These are phyloP conservation scores for Marchantia polymorpha DNA, from an alignment of 225 moss, liverwort and hornwort species.

Conservation along the genomic window DNA sequence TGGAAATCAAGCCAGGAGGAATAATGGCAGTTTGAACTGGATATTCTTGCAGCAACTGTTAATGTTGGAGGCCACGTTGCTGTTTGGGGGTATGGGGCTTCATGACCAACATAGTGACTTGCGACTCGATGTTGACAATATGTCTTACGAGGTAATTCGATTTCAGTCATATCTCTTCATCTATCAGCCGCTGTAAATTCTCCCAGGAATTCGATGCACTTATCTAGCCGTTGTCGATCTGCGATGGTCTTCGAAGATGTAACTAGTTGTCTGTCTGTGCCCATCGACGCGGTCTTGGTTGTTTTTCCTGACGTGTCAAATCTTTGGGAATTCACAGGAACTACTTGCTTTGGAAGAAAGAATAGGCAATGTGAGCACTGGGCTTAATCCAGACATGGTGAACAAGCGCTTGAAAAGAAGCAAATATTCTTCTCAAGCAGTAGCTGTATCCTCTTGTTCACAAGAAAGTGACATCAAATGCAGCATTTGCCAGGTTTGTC, in stretches of 20 bases:
- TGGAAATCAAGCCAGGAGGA: neutral
- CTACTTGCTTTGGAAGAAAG: constrained; percentile 87
- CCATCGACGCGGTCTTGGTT: neutral
- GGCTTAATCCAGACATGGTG: constrained; percentile 55
- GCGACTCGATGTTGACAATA: constrained; percentile 83
- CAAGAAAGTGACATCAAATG: constrained; percentile 84
- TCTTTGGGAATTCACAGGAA: constrained; percentile 46
- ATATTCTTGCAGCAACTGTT: constrained; percentile 64
- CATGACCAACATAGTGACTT: constrained; percentile 89
- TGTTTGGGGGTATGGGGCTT: constrained; percentile 88
- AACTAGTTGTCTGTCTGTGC: neutral
- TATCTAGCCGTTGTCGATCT: neutral
- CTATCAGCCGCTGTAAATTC: too few species aligned
- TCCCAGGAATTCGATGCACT: too few species aligned
- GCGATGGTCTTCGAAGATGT: neutral
- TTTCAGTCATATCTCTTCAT: too few species aligned
- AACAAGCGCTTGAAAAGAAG: constrained; percentile 60
- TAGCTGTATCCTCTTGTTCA: constrained; percentile 52
- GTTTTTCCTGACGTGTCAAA: neutral
- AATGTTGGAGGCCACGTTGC: constrained; percentile 84
- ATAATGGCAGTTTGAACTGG: neutral
- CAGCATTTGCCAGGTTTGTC: constrained; percentile 76
- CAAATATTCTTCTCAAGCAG: constrained; percentile 62
- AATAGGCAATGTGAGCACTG: constrained; percentile 87
- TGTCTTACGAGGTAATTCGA: constrained; percentile 73